Conservation (phyloP, 768 basidiomycete genomes). For the Mycena polygramma region DNA sequence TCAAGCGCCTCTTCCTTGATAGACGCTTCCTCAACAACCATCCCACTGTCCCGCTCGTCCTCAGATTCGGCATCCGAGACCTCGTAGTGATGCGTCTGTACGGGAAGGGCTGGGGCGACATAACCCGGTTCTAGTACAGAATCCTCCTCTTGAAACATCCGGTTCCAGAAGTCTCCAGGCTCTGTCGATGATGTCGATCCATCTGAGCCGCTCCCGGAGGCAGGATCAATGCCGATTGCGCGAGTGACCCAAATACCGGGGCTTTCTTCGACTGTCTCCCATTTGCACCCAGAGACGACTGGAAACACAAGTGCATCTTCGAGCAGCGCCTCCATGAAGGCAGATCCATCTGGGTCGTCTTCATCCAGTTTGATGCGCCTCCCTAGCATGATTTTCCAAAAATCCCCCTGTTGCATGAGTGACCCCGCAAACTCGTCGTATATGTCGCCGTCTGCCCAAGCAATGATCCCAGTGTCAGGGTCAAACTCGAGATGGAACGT, state of each 20-base stretch:
- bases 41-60: slow-evolving; percentile 22
- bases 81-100: slow-evolving; percentile 13
- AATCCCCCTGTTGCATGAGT: slow-evolving; percentile 48
- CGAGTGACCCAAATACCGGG: slow-evolving; percentile 51
- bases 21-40: slow-evolving; percentile 3
- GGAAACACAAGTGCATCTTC: slow-evolving; percentile 50
- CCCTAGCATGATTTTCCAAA: slow-evolving; percentile 57
- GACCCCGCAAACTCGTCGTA: slow-evolving; percentile 51
- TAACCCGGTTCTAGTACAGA: background rate
- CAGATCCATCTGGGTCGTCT: slow-evolving; percentile 52
- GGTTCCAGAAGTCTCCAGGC: background rate
- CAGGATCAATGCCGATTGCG: slow-evolving; percentile 19
- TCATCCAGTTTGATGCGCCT: slow-evolving; percentile 50
- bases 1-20: background rate
- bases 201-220: slow-evolving; percentile 6
- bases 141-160: background rate
- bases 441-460: slow-evolving; percentile 48
- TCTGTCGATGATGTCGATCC: background rate
- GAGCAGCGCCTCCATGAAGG: slow-evolving; percentile 48
- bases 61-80: slow-evolving; percentile 13
- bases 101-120: slow-evolving; percentile 4
- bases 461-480: slow-evolving; percentile 48
- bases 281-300: slow-evolving; percentile 24
- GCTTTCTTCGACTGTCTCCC: slow-evolving; percentile 49
- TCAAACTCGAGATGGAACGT: slow-evolving; percentile 50